Evolutionary conservation across 2,329 filamentous ascomycete species (phyloP), one percentile per base, ranked within the genome.

Genomic region (Alternaria alternata): DNA sequence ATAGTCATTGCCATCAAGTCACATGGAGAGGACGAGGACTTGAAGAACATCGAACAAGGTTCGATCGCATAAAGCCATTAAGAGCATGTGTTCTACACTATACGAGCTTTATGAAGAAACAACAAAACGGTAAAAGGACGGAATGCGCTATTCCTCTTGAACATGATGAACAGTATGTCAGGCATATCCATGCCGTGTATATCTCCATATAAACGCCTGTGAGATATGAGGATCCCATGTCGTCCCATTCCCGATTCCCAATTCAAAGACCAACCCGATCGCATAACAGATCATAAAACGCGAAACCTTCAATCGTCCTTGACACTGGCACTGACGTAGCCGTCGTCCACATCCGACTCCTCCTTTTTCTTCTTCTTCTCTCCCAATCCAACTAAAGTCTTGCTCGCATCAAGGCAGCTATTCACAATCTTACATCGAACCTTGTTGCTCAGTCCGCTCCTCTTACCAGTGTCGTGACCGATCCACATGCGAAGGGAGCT

Each of bases 401-500:
- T 82, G 62, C 78, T 81, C 12, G 82, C 75, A 22, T 73, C 69
- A 7, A 83, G 57, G 65, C 81, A 83, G 39, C 75, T 66, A 38
- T 75, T 75, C 7, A 84, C 76, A 36, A 84, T 73, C 44, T 70
- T 72, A 3, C 71, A 72, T 16, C 79, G 73, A 4, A 78, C 75
- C 54, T 75, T 79, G 26, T 72, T 73, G 7, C 69, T 75, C 58
- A 84, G 53, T 0, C 81, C 81, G 38, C 75, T 80, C 7, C 72
- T 72, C 8, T 75, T 73, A 7, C 80, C 81, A 5, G 77, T 78
- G 20, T 79, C 78, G 30, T 80, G 81, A 4, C 82, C 82, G 39
- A 82, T 72, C 82, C 82, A 84, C 49, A 81, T 72, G 4, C 82
- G 75, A 41, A 84, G 67, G 22, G 75, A 78, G 53, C 75, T 77